phyloP scores from a whole-genome alignment of 345 rosid species.

The Populus alba region DNA sequence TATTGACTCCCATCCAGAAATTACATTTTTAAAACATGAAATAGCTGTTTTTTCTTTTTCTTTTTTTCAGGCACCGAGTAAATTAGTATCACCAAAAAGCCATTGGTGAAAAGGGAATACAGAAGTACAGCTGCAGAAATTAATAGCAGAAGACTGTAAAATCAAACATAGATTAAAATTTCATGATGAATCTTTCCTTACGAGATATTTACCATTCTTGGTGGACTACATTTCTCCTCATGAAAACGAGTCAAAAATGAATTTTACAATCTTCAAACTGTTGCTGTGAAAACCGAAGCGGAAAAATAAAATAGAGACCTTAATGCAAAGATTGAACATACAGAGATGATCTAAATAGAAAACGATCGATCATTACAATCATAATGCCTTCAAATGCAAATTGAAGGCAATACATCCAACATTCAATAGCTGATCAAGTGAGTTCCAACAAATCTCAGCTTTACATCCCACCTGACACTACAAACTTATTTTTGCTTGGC shows the following conservation, averaged over 20 bases:
- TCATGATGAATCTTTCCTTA: background rate
- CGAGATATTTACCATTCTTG: background rate
- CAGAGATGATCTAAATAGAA: background rate
- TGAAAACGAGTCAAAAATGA: background rate
- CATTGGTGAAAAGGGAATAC: background rate
- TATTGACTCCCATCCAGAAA: background rate
- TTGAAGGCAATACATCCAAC: slow-evolving; percentile 26
- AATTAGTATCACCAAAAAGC: background rate
- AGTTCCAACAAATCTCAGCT: slow-evolving; percentile 28
- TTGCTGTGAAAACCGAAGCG: background rate
- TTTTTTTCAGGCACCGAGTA: background rate
- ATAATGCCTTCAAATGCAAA: slow-evolving; percentile 24
- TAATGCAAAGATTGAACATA: background rate
- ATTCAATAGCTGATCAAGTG: slow-evolving; percentile 22
- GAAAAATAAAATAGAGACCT: background rate
- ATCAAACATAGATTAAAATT: background rate
- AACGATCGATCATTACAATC: slow-evolving; percentile 1
- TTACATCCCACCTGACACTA: slow-evolving; percentile 21
- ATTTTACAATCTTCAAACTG: background rate
- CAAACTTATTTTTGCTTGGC: slow-evolving; percentile 29
- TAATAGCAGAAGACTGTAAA: background rate
- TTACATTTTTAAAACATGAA: background rate
- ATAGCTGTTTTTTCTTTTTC: no score
- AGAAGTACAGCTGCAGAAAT: background rate
- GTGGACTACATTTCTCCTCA: background rate